These are phyloP conservation scores for Fusarium lateritium DNA, from an alignment of 2,329 filamentous ascomycete species.

Conservation along the genomic window DNA sequence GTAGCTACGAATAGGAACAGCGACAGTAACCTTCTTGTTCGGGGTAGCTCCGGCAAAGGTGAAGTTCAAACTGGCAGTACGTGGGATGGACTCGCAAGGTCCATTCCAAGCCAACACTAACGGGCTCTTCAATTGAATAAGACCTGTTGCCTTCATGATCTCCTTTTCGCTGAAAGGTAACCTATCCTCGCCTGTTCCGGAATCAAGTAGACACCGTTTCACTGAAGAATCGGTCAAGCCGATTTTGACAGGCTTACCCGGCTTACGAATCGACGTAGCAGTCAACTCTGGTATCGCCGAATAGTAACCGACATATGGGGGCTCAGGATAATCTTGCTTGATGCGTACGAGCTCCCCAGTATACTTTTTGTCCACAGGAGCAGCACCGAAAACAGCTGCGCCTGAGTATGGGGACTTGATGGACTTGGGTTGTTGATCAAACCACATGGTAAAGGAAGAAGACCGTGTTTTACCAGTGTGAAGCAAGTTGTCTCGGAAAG, in stretches of 20 bases:
- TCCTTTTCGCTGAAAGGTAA: slow-evolving; percentile 2
- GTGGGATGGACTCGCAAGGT: slow-evolving; percentile 10
- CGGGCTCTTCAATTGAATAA: background rate
- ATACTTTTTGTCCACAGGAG: background rate
- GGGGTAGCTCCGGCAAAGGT: slow-evolving; percentile 6
- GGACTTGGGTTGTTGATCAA: slow-evolving; percentile 8
- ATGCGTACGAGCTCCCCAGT: background rate
- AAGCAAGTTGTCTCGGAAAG: slow-evolving; percentile 13
- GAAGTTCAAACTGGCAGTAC: slow-evolving; percentile 2
- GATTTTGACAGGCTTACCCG: background rate
- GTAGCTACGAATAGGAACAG: background rate
- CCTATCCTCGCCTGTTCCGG: slow-evolving; percentile 10
- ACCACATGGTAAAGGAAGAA: slow-evolving; percentile 8
- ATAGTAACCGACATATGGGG: background rate
- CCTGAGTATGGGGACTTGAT: slow-evolving; percentile 1
- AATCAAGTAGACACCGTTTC: slow-evolving; percentile 10
- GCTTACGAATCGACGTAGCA: background rate
- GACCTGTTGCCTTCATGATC: slow-evolving; percentile 1
- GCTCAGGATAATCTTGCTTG: background rate
- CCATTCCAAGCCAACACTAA: slow-evolving; percentile 11
- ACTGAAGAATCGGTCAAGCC: slow-evolving; percentile 5
- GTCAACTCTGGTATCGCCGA: background rate
- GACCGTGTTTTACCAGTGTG: slow-evolving; percentile 1
- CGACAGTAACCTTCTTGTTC: slow-evolving; percentile 2
- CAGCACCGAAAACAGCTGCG: background rate